Conservation (phyloP, 108 stramenopile genomes). For the Nitzschia putrida region DNA sequence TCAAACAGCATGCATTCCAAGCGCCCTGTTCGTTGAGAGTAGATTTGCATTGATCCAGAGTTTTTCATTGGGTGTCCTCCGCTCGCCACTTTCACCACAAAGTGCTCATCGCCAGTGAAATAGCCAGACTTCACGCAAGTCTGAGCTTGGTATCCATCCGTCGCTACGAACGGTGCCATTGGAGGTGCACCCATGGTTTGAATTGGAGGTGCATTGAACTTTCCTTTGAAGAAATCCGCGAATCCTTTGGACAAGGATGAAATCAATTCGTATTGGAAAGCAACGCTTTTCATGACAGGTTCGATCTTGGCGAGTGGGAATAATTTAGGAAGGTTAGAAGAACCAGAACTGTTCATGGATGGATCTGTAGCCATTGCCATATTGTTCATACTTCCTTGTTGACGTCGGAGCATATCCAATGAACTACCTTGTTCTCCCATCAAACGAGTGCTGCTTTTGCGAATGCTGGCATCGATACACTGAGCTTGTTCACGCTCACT, state of each 20-base stretch:
- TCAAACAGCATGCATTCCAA: slow-evolving; percentile 62
- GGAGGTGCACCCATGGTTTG: slow-evolving; percentile 75
- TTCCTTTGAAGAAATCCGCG: slow-evolving; percentile 43
- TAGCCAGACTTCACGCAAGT: slow-evolving; percentile 79
- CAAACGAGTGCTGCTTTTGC: background rate
- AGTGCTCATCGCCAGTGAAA: slow-evolving; percentile 50
- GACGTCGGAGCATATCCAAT: background rate
- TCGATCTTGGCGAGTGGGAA: slow-evolving; percentile 49
- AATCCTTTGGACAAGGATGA: slow-evolving; percentile 60
- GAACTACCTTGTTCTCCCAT: background rate
- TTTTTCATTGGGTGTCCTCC: slow-evolving; percentile 62
- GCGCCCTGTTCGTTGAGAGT: slow-evolving; percentile 64
- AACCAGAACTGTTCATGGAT: background rate
- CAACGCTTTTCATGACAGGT: slow-evolving; percentile 28
- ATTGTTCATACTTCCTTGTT: background rate
- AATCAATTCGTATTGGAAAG: slow-evolving; percentile 48
- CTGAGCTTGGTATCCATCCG: slow-evolving; percentile 57
- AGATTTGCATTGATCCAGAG: slow-evolving; percentile 65
- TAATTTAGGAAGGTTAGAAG: background rate
- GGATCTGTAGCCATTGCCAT: background rate
- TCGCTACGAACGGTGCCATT: slow-evolving; percentile 51
- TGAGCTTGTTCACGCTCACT: slow-evolving; percentile 6
- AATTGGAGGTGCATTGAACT: slow-evolving; percentile 66
- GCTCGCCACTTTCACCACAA: slow-evolving; percentile 72
- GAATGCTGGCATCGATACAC: background rate